phyloP scores from a whole-genome alignment of 805 yeast species.

The Zygotorulaspora danielsina region DNA sequence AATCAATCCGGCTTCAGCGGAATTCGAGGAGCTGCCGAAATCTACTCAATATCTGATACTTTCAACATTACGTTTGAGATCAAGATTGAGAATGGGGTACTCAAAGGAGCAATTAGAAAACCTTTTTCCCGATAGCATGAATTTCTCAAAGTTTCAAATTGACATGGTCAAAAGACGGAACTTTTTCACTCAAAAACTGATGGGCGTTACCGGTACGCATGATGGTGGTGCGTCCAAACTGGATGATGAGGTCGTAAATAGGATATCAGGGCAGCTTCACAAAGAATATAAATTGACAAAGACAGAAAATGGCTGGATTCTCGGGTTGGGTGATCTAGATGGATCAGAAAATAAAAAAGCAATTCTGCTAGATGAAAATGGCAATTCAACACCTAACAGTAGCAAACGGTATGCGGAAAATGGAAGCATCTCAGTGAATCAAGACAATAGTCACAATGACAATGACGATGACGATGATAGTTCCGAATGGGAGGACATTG shows the following conservation, averaged over 20 bases:
- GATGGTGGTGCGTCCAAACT: slow-evolving; percentile 39
- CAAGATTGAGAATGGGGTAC: slow-evolving; percentile 93
- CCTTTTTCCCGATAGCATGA: slow-evolving; percentile 79
- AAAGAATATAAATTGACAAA: slow-evolving; percentile 68
- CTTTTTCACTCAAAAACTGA: slow-evolving; percentile 78
- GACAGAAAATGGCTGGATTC: slow-evolving; percentile 79
- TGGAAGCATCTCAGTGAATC: slow-evolving; percentile 5
- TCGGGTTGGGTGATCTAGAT: slow-evolving; percentile 51
- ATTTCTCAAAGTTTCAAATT: slow-evolving; percentile 89
- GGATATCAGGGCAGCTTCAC: slow-evolving; percentile 82
- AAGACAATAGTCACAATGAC: slow-evolving; percentile 16
- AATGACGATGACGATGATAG: slow-evolving; percentile 34
- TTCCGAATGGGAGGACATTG: slow-evolving; percentile 71
- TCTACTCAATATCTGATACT: slow-evolving; percentile 85
- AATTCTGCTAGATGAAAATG: slow-evolving; percentile 44
- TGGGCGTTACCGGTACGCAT: slow-evolving; percentile 80
- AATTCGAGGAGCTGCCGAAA: slow-evolving; percentile 71
- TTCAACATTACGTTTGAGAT: slow-evolving; percentile 74
- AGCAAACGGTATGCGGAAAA: slow-evolving; percentile 3
- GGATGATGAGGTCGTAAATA: slow-evolving; percentile 30
- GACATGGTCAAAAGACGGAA: slow-evolving; percentile 90
- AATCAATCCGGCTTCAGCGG: slow-evolving; percentile 79
- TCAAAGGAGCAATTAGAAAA: slow-evolving; percentile 80
- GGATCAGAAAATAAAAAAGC: slow-evolving; percentile 45
- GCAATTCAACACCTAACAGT: not conserved